Conservation (phyloP, 116 monocot species). For the Phalaenopsis hybrid region DNA sequence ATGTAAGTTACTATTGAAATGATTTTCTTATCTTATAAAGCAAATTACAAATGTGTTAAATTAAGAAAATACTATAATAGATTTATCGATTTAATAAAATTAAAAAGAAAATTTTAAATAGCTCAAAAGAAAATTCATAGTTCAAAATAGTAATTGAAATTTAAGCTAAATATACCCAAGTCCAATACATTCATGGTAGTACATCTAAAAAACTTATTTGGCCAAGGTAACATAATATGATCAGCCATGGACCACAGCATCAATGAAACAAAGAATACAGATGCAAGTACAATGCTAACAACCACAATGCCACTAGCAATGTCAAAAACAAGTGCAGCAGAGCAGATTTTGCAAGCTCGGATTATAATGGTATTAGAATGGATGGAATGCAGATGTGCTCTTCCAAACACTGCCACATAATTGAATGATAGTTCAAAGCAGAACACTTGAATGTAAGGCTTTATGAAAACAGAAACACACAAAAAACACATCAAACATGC, state of each 20-base stretch:
- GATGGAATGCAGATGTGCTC: neutral
- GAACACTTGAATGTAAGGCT: neutral
- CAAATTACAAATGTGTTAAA: no score
- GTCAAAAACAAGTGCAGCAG: neutral
- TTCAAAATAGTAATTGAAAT: no score
- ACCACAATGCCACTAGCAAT: neutral
- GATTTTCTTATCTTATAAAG: no score
- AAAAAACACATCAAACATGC: neutral
- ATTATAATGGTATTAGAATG: neutral
- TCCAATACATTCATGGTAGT: no score
- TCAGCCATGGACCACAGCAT: no score
- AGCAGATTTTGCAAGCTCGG: neutral
- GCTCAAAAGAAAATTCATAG: neutral
- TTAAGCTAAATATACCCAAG: no score
- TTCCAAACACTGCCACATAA: no score
- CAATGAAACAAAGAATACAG: no score
- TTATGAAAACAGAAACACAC: neutral
- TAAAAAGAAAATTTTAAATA: neutral
- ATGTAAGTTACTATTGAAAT: no score
- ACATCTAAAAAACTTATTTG: no score
- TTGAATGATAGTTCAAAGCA: neutral
- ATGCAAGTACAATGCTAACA: neutral
- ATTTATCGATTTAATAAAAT: neutral
- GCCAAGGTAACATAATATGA: no score
- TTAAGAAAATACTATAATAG: no score